These are phyloP conservation scores for Isoetes engelmannii DNA, from an alignment of 83 land plant genomes.

Conservation along the genomic window DNA sequence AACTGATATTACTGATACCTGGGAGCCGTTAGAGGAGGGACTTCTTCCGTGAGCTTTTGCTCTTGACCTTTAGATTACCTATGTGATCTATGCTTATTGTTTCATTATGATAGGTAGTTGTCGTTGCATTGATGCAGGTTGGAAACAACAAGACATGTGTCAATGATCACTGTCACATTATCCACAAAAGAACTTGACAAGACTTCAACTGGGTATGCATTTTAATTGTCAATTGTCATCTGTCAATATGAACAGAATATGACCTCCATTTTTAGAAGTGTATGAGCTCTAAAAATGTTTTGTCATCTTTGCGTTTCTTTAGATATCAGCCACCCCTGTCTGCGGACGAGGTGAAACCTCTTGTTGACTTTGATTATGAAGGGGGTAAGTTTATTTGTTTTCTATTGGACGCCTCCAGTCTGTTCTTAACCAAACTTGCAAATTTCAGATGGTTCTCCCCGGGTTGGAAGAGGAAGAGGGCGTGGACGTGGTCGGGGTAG, in stretches of 20 bases:
- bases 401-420: not conserved
- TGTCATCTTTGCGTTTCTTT: constrained; percentile 6
- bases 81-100: not conserved
- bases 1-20: constrained; percentile 64
- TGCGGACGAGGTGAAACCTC: constrained; percentile 38
- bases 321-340: constrained; percentile 61
- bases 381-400: constrained; percentile 23
- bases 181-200: constrained; percentile 48
- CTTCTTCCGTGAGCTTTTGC: constrained; percentile 52
- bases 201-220: constrained; percentile 49
- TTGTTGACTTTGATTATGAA: constrained; percentile 37
- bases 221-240: not conserved
- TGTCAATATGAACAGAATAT: constrained; percentile 5
- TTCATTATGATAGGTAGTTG: not conserved
- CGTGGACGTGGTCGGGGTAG: constrained; percentile 10
- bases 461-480: constrained; percentile 4
- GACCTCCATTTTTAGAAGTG: not conserved
- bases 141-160: constrained; percentile 71
- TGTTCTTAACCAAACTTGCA: constrained; percentile 10
- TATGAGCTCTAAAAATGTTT: not conserved
- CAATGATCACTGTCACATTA: constrained; percentile 58
- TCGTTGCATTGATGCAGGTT: constrained; percentile 31
- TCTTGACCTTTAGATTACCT: not conserved
- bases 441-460: constrained; percentile 18
- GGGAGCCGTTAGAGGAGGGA: constrained; percentile 86